phyloP scores from a whole-genome alignment of 2,329 filamentous ascomycete species.

The Ceratocystis colombiana region DNA sequence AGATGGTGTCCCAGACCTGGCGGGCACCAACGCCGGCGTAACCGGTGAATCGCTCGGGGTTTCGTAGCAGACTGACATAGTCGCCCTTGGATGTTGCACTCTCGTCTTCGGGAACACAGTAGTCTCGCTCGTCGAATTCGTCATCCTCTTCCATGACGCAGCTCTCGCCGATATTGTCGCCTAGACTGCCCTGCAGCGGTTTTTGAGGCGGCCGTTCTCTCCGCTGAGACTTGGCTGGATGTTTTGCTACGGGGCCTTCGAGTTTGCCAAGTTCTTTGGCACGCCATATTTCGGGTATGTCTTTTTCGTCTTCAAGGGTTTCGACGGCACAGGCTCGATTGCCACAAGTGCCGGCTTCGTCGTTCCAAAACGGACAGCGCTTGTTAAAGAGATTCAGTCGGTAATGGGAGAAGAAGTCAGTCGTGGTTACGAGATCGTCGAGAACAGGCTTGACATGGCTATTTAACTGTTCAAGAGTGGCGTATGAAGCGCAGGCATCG shows the following conservation, averaged over 20 bases:
- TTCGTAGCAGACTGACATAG: constrained; percentile 37
- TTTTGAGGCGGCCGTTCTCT: constrained; percentile 53
- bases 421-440: constrained; percentile 69
- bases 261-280: constrained; percentile 86
- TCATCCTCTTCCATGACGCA: constrained; percentile 97
- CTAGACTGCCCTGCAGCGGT: constrained; percentile 72
- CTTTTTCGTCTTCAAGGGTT: constrained; percentile 88
- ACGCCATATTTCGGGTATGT: constrained; percentile 85
- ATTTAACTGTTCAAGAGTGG: constrained; percentile 79
- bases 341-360: constrained; percentile 86
- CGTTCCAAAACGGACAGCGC: constrained; percentile 90
- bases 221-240: constrained; percentile 68
- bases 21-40: constrained; percentile 75
- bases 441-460: constrained; percentile 63
- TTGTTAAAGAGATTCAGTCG: constrained; percentile 90
- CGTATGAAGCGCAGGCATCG: constrained; percentile 90
- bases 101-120: constrained; percentile 93
- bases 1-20: constrained; percentile 94
- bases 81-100: constrained; percentile 77
- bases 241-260: constrained; percentile 79
- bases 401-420: constrained; percentile 98
- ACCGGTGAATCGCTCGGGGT: constrained; percentile 62
- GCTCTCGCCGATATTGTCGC: constrained; percentile 81
- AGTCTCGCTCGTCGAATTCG: constrained; percentile 92
- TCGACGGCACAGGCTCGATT: constrained; percentile 95